These are phyloP conservation scores for Avena atlantica DNA, from an alignment of 176 grass and related monocot genomes.

Conservation along the genomic window DNA sequence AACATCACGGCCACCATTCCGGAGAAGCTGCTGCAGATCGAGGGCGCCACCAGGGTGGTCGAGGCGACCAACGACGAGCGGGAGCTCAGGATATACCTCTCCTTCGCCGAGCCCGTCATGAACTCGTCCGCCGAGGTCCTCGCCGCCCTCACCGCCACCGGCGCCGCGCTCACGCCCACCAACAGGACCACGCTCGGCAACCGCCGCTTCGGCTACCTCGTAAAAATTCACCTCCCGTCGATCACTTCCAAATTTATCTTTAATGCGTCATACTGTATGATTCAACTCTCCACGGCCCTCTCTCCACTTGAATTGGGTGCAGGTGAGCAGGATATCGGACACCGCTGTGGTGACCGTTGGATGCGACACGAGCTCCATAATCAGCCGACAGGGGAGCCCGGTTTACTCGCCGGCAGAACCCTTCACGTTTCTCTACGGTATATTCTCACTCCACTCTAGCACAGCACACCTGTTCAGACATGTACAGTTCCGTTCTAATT, in stretches of 20 bases:
- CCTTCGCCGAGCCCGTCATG: constrained; percentile 77
- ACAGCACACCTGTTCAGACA: neutral
- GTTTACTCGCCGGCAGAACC: constrained; percentile 53
- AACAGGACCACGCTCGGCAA: constrained; percentile 66
- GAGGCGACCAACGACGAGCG: constrained; percentile 65
- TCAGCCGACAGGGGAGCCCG: constrained; percentile 90
- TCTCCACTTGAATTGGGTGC: neutral
- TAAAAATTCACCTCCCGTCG: constrained; percentile 42
- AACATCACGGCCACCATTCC: constrained; percentile 64
- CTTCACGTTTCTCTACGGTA: constrained; percentile 92
- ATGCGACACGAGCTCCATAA: constrained; percentile 65
- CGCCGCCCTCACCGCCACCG: constrained; percentile 44
- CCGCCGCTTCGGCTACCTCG: constrained; percentile 75
- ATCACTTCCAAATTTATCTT: no score
- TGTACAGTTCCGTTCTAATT: neutral
- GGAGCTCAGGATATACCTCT: constrained; percentile 65
- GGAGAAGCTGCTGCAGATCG: constrained; percentile 57
- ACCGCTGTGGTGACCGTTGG: constrained; percentile 63
- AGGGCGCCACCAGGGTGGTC: constrained; percentile 67
- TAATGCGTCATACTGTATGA: neutral
- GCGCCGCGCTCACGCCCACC: constrained; percentile 65
- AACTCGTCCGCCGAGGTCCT: constrained; percentile 79
- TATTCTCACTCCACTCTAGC: neutral
- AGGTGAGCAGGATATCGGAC: constrained; percentile 69
- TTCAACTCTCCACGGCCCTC: neutral